Conservation (phyloP, 441 rosid genomes). For the Adansonia gregorii region DNA sequence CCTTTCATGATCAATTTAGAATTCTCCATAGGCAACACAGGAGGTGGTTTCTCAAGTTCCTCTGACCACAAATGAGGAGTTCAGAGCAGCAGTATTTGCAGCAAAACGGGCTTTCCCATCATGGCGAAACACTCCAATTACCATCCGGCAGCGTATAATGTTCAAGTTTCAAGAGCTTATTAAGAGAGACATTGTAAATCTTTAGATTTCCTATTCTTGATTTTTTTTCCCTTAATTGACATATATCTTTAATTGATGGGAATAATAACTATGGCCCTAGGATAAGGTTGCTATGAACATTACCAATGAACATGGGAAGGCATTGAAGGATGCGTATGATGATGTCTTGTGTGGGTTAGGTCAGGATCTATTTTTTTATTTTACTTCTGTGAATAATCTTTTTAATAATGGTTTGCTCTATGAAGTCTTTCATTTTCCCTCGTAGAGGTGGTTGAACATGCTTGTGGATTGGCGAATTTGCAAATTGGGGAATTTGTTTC, state of each 20-base stretch:
- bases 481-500: conserved; percentile 93
- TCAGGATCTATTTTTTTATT: conserved; percentile 33
- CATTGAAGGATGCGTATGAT: conserved; percentile 90
- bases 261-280: conserved; percentile 28
- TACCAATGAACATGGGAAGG: conserved; percentile 57
- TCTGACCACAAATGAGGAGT: conserved; percentile 52
- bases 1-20: conserved; percentile 21
- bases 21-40: conserved; percentile 48
- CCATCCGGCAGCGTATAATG: conserved; percentile 51
- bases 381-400: neutral
- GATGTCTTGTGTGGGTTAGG: conserved; percentile 94
- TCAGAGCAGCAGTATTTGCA: conserved; percentile 50
- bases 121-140: conserved; percentile 51
- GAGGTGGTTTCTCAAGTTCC: conserved; percentile 55
- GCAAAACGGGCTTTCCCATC: conserved; percentile 55
- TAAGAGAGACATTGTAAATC: conserved; percentile 48
- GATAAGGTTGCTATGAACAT: conserved; percentile 55
- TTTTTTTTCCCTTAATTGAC: conserved; percentile 10
- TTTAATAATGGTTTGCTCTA: conserved; percentile 16
- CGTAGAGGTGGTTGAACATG: conserved; percentile 95
- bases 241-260: conserved; percentile 6
- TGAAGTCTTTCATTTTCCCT: conserved; percentile 14
- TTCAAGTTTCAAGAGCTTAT: conserved; percentile 59
- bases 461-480: conserved; percentile 90
- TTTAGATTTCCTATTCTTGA: neutral